Conservation (phyloP, 192 early-diverging fungal genomes). For the Chytriomyces hyalinus region DNA sequence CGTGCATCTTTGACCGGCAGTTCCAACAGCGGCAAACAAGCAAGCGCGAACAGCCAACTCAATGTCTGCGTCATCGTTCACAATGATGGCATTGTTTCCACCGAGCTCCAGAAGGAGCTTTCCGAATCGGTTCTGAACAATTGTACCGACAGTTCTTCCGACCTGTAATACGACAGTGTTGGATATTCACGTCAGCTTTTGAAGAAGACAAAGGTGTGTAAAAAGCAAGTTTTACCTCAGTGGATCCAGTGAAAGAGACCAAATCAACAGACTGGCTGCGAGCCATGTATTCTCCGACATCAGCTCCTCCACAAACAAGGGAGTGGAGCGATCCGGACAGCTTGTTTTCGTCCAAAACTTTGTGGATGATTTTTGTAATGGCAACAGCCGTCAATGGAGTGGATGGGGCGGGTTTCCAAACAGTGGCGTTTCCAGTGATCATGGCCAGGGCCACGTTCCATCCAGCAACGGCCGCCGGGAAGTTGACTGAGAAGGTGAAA, state of each 20-base stretch:
- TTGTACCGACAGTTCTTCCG: constrained; percentile 72
- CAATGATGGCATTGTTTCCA: constrained; percentile 95
- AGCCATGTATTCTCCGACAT: constrained; percentile 80
- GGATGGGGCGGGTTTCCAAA: constrained; percentile 79
- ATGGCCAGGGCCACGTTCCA: constrained; percentile 93
- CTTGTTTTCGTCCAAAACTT: constrained; percentile 79
- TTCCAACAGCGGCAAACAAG: constrained; percentile 94
- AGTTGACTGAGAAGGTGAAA: constrained; percentile 64
- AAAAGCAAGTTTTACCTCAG: constrained; percentile 41
- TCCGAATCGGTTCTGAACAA: constrained; percentile 86
- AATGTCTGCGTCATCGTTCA: constrained; percentile 88
- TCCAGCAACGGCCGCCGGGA: constrained; percentile 88
- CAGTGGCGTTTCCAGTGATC: constrained; percentile 86
- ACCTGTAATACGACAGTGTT: constrained; percentile 16
- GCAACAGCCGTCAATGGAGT: constrained; percentile 82
- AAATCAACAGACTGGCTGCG: constrained; percentile 74
- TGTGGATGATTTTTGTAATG: constrained; percentile 82
- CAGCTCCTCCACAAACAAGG: constrained; percentile 81
- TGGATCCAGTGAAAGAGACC: constrained; percentile 92
- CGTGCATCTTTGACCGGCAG: constrained; percentile 94
- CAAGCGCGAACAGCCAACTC: constrained; percentile 85
- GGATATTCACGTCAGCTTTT: not conserved
- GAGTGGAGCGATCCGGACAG: constrained; percentile 85
- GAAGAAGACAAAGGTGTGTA: not conserved
- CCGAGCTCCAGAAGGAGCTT: constrained; percentile 88